phyloP scores from a whole-genome alignment of 2,329 filamentous ascomycete genomes.

The Epichloe sibirici region DNA sequence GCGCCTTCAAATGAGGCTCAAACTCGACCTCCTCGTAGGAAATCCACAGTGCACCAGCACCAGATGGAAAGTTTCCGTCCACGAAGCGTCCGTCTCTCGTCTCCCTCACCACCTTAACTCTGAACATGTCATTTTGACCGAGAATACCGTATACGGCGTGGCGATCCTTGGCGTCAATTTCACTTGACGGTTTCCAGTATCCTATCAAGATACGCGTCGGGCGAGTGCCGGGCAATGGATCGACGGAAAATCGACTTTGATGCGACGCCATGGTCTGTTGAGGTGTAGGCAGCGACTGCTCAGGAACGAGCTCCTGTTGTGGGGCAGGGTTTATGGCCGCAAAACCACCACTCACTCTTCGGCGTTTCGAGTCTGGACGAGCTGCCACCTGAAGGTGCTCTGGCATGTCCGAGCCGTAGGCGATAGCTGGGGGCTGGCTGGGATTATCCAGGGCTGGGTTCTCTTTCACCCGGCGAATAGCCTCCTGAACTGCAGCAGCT shows the following conservation, averaged over 20 bases:
- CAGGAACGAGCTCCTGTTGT: conserved; percentile 2
- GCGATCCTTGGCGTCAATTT: conserved; percentile 33
- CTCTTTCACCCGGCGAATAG: conserved; percentile 29
- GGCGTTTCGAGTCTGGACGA: conserved; percentile 34
- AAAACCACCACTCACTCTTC: conserved; percentile 28
- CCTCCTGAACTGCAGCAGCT: conserved; percentile 32
- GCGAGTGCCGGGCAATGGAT: conserved; percentile 38
- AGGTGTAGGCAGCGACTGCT: conserved; percentile 9
- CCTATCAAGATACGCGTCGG: conserved; percentile 48
- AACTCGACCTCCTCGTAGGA: conserved; percentile 49
- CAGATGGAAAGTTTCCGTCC: conserved; percentile 47
- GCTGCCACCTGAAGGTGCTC: conserved; percentile 24
- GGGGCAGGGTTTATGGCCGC: conserved; percentile 20
- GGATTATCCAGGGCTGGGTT: conserved; percentile 32
- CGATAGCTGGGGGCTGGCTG: conserved; percentile 30
- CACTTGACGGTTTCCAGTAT: conserved; percentile 44
- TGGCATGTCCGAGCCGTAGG: conserved; percentile 38
- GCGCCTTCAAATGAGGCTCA: conserved; percentile 38
- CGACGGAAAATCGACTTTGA: conserved; percentile 16
- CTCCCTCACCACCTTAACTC: conserved; percentile 48
- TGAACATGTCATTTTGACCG: conserved; percentile 51
- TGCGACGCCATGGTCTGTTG: conserved; percentile 11
- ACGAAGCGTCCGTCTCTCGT: conserved; percentile 47
- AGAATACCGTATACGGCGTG: conserved; percentile 53
- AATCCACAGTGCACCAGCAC: conserved; percentile 51